A percentile compares a stretch with the other conserved stretches of the same genome.
phyloP scores from a whole-genome alignment of 768 basidiomycete species.

The Multifurca ochricompacta region DNA sequence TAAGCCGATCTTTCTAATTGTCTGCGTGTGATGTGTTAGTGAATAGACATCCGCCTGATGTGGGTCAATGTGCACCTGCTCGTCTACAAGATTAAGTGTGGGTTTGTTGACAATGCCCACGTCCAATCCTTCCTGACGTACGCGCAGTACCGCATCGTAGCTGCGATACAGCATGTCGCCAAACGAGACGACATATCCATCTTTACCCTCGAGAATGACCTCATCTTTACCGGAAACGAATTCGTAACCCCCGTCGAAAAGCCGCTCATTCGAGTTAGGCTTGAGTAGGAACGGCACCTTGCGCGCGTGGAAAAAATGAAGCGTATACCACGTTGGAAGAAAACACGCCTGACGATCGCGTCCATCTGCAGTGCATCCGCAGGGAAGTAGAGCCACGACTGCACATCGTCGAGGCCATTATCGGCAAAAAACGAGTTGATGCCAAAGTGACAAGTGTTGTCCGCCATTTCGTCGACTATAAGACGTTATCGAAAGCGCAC shows the following conservation, averaged over 20 bases:
- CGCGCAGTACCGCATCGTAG: constrained; percentile 73
- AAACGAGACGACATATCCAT: constrained; percentile 77
- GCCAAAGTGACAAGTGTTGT: constrained; percentile 58
- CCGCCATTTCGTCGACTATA: constrained; percentile 39
- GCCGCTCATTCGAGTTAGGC: constrained; percentile 57
- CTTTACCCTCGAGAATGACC: constrained; percentile 64
- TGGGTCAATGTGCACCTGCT: constrained; percentile 40
- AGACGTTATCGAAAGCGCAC: background rate
- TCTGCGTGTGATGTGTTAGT: constrained; percentile 28
- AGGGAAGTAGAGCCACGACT: constrained; percentile 82
- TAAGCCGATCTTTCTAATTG: constrained; percentile 60
- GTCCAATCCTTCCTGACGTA: constrained; percentile 62
- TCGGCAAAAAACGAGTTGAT: constrained; percentile 85
- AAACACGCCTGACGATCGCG: constrained; percentile 65
- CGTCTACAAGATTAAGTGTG: constrained; percentile 76
- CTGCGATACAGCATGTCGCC: constrained; percentile 84
- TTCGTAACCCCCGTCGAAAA: constrained; percentile 63
- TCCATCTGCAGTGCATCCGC: constrained; percentile 78
- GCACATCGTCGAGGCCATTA: constrained; percentile 74
- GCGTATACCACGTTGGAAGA: constrained; percentile 76
- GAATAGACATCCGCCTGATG: background rate
- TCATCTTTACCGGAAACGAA: constrained; percentile 86
- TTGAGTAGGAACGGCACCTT: constrained; percentile 85
- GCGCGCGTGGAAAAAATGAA: constrained; percentile 87
- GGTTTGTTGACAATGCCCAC: constrained; percentile 86